These are phyloP conservation scores for Botryotinia globosa DNA, from an alignment of 2,329 filamentous ascomycete species.

Conservation along the genomic window DNA sequence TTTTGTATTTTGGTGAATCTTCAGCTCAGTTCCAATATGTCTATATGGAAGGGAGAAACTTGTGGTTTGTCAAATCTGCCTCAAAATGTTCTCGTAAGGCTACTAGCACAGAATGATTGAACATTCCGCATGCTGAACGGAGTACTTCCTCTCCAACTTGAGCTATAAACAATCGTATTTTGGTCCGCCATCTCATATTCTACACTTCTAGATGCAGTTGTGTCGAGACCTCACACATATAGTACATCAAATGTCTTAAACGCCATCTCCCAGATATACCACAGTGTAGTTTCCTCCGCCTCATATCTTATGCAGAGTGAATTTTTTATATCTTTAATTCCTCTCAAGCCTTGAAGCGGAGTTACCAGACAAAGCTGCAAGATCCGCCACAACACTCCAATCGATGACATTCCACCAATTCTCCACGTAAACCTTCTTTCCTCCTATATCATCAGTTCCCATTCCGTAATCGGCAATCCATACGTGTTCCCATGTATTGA, in stretches of 20 bases:
- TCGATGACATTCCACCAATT: conserved; percentile 87
- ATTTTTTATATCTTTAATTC: background rate
- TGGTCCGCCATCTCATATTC: conserved; percentile 7
- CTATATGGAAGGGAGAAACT: background rate
- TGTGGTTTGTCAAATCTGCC: background rate
- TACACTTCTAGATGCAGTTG: conserved; percentile 17
- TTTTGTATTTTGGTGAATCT: background rate
- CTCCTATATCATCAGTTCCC: conserved; percentile 54
- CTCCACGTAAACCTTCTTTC: conserved; percentile 73
- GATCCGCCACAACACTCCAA: conserved; percentile 67
- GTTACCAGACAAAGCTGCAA: conserved; percentile 22
- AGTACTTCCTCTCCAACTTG: background rate
- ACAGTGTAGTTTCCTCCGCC: conserved; percentile 13
- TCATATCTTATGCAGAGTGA: background rate
- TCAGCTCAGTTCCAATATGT: background rate
- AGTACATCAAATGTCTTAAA: conserved; percentile 22
- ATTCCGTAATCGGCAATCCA: conserved; percentile 80
- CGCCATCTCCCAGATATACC: conserved; percentile 22
- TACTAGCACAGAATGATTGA: background rate
- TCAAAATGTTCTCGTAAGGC: background rate
- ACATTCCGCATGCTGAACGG: background rate
- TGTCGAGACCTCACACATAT: conserved; percentile 18
- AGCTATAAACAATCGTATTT: conserved; percentile 13
- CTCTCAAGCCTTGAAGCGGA: background rate
- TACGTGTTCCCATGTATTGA: conserved; percentile 96